Base-by-base conservation (phyloP, 2,329 filamentous ascomycete species). In the Proliferodiscus dingleyae region DNA sequence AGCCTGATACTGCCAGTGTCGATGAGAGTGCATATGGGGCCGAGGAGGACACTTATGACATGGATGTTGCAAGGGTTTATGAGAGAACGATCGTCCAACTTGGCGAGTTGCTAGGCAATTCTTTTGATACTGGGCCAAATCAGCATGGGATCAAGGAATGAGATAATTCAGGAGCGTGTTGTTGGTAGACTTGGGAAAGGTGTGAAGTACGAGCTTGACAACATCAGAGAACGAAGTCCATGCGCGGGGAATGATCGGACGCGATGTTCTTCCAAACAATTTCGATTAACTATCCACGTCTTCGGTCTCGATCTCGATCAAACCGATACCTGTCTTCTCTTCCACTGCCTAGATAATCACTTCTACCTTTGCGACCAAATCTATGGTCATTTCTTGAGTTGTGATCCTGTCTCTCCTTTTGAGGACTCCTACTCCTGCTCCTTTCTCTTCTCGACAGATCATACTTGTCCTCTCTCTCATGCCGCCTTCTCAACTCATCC, bases 1-100 rank as follows among this genome's bases (percentile, higher is more conserved):
- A 62, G 21, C 59, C 56, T 10, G 61, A 64, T 37, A 59, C 57
- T 24, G 60, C 59, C 21, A 62, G 60, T 23, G 51, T 61, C 40
- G 64, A 64, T 23, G 61, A 65, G 8, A 51, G 46, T 10, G 49
- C 49, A 23, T 60, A 46, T 41, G 54, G 57, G 39, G 68, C 74
- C 8, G 70, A 71, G 40, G 71, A 73, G 29, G 71, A 73, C 26
- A 61, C 80, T 55, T 75, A 86, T 48, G 71, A 87, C 52, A 80
- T 90, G 74, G 82, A 85, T 52, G 79, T 86, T 40, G 87, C 82
- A 1, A 76, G 75, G 52, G 81, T 94, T 2, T 95, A 93, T 66
- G 87, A 93, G 63, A 77, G 77, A 57, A 93, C 88, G 0, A 78
- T 95, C 53, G 76, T 87, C 30, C 75, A 86, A 60, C 66, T 95